Evolutionary conservation across 106 monocot species (phyloP).

Genomic region (Dioscorea alata): DNA sequence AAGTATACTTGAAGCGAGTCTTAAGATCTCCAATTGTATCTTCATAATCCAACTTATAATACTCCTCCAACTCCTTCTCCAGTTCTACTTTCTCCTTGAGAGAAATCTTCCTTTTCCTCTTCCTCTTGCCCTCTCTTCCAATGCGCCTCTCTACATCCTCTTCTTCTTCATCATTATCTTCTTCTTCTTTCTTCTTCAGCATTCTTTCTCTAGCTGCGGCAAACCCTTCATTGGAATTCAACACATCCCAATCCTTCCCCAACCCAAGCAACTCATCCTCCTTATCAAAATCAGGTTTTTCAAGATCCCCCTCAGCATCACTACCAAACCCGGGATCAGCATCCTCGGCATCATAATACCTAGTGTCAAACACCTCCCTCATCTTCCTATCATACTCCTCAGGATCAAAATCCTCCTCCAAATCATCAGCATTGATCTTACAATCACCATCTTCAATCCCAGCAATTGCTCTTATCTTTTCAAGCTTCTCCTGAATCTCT

Average conservation of each 20-base stretch:
- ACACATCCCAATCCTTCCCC: slow-evolving; percentile 57
- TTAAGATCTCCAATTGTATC: slow-evolving; percentile 90
- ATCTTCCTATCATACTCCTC: slow-evolving; percentile 94
- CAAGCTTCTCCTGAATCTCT: slow-evolving; percentile 91
- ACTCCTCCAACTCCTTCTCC: slow-evolving; percentile 94
- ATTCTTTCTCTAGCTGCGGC: slow-evolving; percentile 28
- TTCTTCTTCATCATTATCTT: slow-evolving; percentile 21
- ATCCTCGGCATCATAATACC: slow-evolving; percentile 76
- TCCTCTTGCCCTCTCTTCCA: slow-evolving; percentile 21
- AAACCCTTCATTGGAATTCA: slow-evolving; percentile 36
- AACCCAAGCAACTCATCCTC: slow-evolving; percentile 92
- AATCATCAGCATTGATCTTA: slow-evolving; percentile 46
- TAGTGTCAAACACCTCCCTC: slow-evolving; percentile 51
- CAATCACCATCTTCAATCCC: slow-evolving; percentile 52
- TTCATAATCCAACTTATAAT: slow-evolving; percentile 98
- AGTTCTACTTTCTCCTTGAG: slow-evolving; percentile 77
- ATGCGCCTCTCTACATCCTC: slow-evolving; percentile 14
- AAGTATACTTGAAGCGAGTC: slow-evolving; percentile 84
- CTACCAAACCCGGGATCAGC: slow-evolving; percentile 77
- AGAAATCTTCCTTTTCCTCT: slow-evolving; percentile 32
- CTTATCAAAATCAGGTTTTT: slow-evolving; percentile 88
- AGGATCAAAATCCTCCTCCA: slow-evolving; percentile 93
- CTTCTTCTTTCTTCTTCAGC: slow-evolving; percentile 28
- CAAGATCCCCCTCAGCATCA: slow-evolving; percentile 46
- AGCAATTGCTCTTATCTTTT: slow-evolving; percentile 53